These are phyloP conservation scores for Neospora caninum DNA, from an alignment of 169 alveolate species.

Conservation along the genomic window DNA sequence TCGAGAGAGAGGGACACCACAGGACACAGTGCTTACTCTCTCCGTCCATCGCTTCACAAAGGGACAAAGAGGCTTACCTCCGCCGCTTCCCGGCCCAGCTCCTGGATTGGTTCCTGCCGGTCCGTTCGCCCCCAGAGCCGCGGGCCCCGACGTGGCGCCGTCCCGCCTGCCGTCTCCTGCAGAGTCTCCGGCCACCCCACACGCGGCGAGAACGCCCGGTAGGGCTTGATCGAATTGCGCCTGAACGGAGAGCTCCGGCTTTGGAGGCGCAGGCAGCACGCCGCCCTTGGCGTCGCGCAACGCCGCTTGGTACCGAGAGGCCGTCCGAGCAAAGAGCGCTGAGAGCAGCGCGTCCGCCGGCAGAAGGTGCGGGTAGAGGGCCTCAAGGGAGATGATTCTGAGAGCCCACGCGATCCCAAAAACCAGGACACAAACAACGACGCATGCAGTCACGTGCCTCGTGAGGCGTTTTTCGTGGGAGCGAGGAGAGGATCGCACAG, in stretches of 20 bases:
- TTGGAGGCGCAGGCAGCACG: conserved; percentile 34
- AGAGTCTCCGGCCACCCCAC: background rate
- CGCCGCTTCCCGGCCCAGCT: background rate
- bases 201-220: background rate
- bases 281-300: background rate
- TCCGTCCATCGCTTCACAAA: too few species aligned
- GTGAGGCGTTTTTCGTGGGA: too few species aligned
- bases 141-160: background rate
- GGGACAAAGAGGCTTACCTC: background rate
- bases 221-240: background rate
- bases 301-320: conserved; percentile 28
- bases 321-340: background rate
- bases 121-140: background rate
- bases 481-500: too few species aligned
- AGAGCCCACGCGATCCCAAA: background rate
- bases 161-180: background rate
- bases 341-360: conserved; percentile 50
- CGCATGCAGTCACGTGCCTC: too few species aligned
- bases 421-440: background rate
- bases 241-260: background rate
- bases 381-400: conserved; percentile 48
- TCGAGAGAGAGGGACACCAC: too few species aligned
- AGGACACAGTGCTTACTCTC: too few species aligned
- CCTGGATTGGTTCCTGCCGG: background rate
- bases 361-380: conserved; percentile 46